These are phyloP conservation scores for Eimeria praecox DNA, from an alignment of 169 alveolate genomes.

Conservation along the genomic window DNA sequence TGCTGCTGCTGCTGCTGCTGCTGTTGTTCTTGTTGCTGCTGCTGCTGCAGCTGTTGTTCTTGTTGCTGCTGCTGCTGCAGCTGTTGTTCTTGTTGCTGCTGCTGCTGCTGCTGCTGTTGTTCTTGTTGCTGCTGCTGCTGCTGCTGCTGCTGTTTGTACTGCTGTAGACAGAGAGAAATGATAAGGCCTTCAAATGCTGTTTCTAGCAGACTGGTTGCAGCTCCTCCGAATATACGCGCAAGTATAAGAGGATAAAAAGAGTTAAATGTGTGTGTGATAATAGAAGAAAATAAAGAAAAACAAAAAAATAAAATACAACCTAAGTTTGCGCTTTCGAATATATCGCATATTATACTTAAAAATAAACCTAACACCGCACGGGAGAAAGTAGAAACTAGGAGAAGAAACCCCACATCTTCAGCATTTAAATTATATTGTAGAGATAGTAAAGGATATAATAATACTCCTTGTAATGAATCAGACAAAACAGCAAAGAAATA, in stretches of 20 bases:
- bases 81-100: not conserved
- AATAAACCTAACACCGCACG: conserved; percentile 43
- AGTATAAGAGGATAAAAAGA: conserved; percentile 16
- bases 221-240: conserved; percentile 59
- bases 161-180: not conserved
- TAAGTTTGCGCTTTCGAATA: not conserved
- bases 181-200: conserved; percentile 45
- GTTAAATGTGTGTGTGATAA: conserved; percentile 14
- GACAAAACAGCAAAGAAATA: conserved; percentile 28
- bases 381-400: not conserved
- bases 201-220: conserved; percentile 41
- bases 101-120: not conserved
- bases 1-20: not conserved
- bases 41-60: not conserved
- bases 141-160: too few species aligned
- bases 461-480: conserved; percentile 40
- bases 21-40: not conserved
- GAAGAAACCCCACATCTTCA: not conserved
- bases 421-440: not conserved
- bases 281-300: not conserved
- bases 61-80: not conserved
- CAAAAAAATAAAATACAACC: conserved; percentile 15
- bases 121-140: conserved; percentile 11
- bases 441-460: not conserved
- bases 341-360: conserved; percentile 2